These are phyloP conservation scores for Metschnikowia sp. DNA, from an alignment of 805 yeast genomes.

Conservation along the genomic window DNA sequence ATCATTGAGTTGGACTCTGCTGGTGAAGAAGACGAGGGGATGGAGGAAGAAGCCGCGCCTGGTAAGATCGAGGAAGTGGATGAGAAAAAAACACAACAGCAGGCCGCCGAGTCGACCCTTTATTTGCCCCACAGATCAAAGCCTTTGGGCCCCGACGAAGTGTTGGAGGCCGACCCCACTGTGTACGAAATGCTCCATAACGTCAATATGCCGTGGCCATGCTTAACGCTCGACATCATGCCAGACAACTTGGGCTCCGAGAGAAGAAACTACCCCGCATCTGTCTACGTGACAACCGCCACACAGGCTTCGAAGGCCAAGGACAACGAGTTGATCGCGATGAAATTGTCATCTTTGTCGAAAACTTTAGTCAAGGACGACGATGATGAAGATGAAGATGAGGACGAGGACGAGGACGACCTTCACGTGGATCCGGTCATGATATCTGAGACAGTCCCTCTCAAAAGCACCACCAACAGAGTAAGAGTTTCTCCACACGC, in stretches of 20 bases:
- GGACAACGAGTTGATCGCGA: constrained; percentile 83
- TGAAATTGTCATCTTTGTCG: constrained; percentile 76
- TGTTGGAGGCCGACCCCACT: constrained; percentile 91
- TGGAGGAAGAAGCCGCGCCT: constrained; percentile 33
- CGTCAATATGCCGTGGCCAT: constrained; percentile 95
- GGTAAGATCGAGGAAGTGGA: constrained; percentile 14
- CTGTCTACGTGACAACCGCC: constrained; percentile 82
- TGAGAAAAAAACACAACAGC: constrained; percentile 20
- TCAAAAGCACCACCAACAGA: constrained; percentile 84
- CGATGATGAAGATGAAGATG: constrained; percentile 65
- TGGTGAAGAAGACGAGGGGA: constrained; percentile 43
- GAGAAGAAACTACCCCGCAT: constrained; percentile 86
- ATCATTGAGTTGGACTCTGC: constrained; percentile 71
- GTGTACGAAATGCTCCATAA: constrained; percentile 96
- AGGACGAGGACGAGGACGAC: constrained; percentile 70
- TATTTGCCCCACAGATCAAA: constrained; percentile 86
- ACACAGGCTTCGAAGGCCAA: constrained; percentile 86
- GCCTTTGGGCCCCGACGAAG: constrained; percentile 94
- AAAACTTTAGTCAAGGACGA: constrained; percentile 84
- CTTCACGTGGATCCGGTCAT: constrained; percentile 76
- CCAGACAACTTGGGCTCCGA: constrained; percentile 86
- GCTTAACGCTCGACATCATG: constrained; percentile 82
- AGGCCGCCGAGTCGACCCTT: constrained; percentile 41
- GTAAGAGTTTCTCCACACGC: constrained; percentile 81
- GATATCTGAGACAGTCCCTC: constrained; percentile 77